Evolutionary conservation across 768 basidiomycete genomes (phyloP).

Genomic region (Rhodotorula diobovata): DNA sequence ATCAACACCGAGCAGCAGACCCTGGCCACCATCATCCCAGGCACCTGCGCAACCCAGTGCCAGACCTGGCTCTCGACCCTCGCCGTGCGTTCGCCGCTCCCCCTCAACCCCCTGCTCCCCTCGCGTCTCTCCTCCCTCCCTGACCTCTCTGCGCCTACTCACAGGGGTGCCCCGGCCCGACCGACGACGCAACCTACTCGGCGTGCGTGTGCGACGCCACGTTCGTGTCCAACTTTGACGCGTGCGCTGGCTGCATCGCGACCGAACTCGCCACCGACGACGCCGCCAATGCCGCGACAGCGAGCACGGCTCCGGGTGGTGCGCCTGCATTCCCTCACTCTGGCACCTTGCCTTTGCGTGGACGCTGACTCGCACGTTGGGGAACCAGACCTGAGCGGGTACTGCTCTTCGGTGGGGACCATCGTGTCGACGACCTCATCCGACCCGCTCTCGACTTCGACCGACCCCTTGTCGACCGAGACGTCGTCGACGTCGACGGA

Average conservation of each 20-base stretch:
- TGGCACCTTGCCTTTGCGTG: not conserved
- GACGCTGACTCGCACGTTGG: no score
- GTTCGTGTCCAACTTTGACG: slow-evolving; percentile 5
- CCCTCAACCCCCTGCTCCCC: no score
- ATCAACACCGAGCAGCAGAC: slow-evolving; percentile 12
- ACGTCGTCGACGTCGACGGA: not conserved
- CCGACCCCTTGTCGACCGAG: not conserved
- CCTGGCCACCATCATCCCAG: slow-evolving; percentile 12
- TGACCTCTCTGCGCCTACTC: not conserved
- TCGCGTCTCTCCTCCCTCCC: no score
- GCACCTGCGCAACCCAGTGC: not conserved
- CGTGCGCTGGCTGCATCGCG: slow-evolving; percentile 25
- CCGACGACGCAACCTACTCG: not conserved
- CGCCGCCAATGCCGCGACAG: slow-evolving; percentile 8
- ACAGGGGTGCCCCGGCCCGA: slow-evolving; percentile 7
- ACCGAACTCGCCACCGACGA: not conserved
- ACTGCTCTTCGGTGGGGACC: slow-evolving; percentile 6
- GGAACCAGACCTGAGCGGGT: slow-evolving; percentile 23
- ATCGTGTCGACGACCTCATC: not conserved
- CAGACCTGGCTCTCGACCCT: slow-evolving; percentile 1
- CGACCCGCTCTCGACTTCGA: not conserved
- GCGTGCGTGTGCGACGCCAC: slow-evolving; percentile 20
- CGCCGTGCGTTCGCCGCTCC: not conserved
- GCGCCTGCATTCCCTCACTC: not conserved
- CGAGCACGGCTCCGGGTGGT: slow-evolving; percentile 2